Evolutionary conservation across 225 moss, liverwort and hornwort genomes (phyloP).

Genomic region (Pseudisothecium myosuroides): DNA sequence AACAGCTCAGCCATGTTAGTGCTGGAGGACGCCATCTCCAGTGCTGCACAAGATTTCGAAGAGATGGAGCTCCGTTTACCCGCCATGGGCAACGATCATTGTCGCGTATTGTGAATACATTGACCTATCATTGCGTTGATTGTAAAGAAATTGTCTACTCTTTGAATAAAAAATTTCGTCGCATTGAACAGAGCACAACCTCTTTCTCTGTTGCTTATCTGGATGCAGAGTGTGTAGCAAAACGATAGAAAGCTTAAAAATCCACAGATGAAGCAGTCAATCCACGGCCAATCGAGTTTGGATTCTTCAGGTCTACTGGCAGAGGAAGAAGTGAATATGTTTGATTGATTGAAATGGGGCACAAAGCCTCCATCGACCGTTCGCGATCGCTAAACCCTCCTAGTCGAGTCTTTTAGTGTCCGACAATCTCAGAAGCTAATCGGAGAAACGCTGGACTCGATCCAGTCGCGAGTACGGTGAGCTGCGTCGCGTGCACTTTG

Average conservation of each 20-base stretch:
- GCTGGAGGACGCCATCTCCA: not conserved
- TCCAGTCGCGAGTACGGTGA: too few relatives aligned
- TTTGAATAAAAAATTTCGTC: not conserved
- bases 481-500: not conserved
- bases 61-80: not conserved
- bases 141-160: not conserved
- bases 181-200: not conserved
- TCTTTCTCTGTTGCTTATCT: not conserved
- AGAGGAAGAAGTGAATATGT: not conserved
- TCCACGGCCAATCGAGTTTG: not conserved
- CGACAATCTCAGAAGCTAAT: not conserved
- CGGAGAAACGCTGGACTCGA: not conserved
- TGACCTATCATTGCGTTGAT: not conserved
- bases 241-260: not conserved
- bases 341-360: not conserved
- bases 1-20: not conserved
- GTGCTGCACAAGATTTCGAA: not conserved
- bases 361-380: not conserved
- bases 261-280: not conserved
- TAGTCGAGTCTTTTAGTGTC: too few relatives aligned
- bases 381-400: not conserved
- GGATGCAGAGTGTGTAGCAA: not conserved
- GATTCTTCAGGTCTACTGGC: not conserved
- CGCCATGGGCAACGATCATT: not conserved
- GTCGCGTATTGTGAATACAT: not conserved